These are phyloP conservation scores for Tetrapyrgos nigripes DNA, from an alignment of 1,284 basidiomycete species.

Conservation along the genomic window DNA sequence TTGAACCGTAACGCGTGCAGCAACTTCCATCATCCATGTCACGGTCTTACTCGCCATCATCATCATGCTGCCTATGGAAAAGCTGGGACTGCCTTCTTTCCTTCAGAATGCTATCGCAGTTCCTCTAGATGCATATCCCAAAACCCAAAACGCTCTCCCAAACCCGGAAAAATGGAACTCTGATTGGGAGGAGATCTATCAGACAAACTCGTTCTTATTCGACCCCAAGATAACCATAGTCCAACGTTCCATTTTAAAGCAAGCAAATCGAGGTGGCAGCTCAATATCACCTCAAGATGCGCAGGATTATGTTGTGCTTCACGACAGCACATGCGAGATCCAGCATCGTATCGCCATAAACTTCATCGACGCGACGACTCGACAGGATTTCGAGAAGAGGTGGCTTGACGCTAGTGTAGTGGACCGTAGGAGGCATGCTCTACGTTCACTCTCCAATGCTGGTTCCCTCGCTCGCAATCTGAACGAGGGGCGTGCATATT, in stretches of 20 bases:
- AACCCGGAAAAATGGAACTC: constrained; percentile 17
- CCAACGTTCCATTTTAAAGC: neutral
- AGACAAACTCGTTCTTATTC: neutral
- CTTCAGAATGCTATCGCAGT: neutral
- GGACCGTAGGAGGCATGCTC: constrained; percentile 15
- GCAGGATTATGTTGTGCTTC: constrained; percentile 8
- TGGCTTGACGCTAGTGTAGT: constrained; percentile 11
- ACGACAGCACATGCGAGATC: constrained; percentile 5
- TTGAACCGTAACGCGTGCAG: too few relatives aligned
- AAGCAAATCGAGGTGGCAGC: too few relatives aligned
- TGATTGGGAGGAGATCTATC: constrained; percentile 13
- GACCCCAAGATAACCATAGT: neutral
- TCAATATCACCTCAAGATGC: neutral
- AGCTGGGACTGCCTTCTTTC: too few relatives aligned
- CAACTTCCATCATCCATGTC: too few relatives aligned
- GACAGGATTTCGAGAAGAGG: constrained; percentile 9
- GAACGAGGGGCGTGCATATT: constrained; percentile 13
- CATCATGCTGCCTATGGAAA: too few relatives aligned
- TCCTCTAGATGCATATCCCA: neutral
- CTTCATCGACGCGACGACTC: neutral
- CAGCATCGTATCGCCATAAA: constrained; percentile 9
- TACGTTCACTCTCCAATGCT: constrained; percentile 9
- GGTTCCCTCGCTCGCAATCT: constrained; percentile 17
- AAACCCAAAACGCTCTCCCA: constrained; percentile 11
- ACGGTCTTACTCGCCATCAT: too few relatives aligned